Conservation (phyloP, 2,329 filamentous ascomycete species). For the Colletotrichum trifolii region DNA sequence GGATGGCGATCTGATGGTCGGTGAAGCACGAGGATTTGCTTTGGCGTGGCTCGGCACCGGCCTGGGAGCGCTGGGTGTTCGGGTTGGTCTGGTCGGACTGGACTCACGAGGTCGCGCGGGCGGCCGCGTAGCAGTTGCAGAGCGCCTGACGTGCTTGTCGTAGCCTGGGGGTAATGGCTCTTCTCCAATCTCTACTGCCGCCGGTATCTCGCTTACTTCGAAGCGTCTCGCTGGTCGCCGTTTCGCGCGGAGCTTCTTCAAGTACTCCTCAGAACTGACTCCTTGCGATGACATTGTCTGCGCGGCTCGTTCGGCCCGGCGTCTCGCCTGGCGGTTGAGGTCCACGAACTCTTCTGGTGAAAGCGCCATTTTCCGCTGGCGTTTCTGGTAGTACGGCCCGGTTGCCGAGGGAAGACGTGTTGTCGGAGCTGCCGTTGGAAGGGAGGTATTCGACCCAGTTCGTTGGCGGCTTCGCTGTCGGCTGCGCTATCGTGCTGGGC, state of each 20-base stretch:
- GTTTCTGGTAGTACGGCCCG: neutral
- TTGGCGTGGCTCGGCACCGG: neutral
- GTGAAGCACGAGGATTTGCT: neutral
- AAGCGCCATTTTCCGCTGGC: constrained; percentile 5
- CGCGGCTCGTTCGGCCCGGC: constrained; percentile 30
- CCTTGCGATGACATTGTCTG: constrained; percentile 28
- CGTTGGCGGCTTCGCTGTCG: too few relatives aligned
- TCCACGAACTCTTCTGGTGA: constrained; percentile 20
- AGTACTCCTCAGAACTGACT: constrained; percentile 30
- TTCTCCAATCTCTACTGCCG: constrained; percentile 25
- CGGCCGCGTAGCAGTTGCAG: neutral
- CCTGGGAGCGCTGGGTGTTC: neutral
- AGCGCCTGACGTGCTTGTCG: neutral
- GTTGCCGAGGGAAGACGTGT: neutral
- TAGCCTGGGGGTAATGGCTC: neutral
- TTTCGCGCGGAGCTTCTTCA: constrained; percentile 22
- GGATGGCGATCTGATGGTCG: neutral
- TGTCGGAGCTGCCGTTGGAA: too few relatives aligned
- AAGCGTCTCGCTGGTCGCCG: constrained; percentile 21
- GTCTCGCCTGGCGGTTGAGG: constrained; percentile 27
- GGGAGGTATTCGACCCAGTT: too few relatives aligned
- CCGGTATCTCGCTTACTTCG: constrained; percentile 20
- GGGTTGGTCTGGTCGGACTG: neutral
- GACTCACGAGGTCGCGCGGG: neutral
- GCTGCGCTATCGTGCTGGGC: too few relatives aligned